Base-by-base conservation (phyloP, 2,329 filamentous ascomycete species). In the Allantophomopsis lycopodina region DNA sequence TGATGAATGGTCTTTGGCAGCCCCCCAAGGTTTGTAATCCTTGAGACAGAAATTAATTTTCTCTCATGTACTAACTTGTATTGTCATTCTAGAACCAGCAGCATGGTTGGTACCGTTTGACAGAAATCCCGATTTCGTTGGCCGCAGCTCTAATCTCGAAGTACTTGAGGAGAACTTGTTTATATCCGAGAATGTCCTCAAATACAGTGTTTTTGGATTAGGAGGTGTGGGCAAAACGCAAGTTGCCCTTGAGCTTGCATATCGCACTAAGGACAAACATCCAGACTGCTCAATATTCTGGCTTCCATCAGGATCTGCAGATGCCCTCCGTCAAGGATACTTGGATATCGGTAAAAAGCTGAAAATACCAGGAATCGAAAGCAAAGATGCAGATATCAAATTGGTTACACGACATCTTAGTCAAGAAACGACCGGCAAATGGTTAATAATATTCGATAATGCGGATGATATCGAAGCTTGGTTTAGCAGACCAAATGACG, bases 391-490 rank as follows among this genome's bases (percentile, higher is more conserved):
- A 40, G 42, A 48, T 34, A 18, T 48, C 14, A 32, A 12, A 32
- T 21, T 48, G 21, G 38, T 48, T 7, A 40, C 43, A 21, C 28
- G 23, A 21, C 13, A 17, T 14, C 30, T 48, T 20, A 38, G 18
- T 18, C 28, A 43, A 17, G 46, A 51, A n/a, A 41, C 30, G n/a
- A 42, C 35, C 2, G 50, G 54, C 1, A 42, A 43, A 1, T 68
- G 62, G 64, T 49, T 68, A 1, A 40, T 68, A 32, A 49, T 69
- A 32, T 38, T 68, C n/a, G 63, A 69, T 40, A 68, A 65, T 37
- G 60, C 59, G 11, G 61, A 68, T 40, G 60, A 68, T 40, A 36
- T 37, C 4, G 41, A 55, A 2, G 40, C 63, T 2, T 40, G 61
- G 1, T 50, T 55, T 32, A 46, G 45, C 16, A 8, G 41, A 5